A percentile compares a stretch with the other conserved stretches of the same genome.
Evolutionary conservation across 495 filamentous ascomycete species (phyloP).

Genomic region (Hyaloscypha bicolor): DNA sequence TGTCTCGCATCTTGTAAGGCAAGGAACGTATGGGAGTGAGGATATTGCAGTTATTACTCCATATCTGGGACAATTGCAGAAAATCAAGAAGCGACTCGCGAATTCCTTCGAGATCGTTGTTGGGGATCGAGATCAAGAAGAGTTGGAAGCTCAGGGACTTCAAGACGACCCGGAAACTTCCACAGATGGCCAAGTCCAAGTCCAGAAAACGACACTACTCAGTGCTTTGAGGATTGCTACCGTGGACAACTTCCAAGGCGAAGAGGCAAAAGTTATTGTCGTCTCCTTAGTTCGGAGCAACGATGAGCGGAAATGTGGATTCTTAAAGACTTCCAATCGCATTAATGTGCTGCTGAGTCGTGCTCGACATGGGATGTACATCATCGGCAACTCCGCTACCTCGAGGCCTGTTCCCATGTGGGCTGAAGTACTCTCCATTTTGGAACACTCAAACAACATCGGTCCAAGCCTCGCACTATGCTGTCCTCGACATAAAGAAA

Average conservation of each 20-base stretch:
- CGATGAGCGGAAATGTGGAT: slow-evolving; percentile 62
- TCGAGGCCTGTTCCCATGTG: slow-evolving; percentile 67
- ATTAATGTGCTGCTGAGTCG: slow-evolving; percentile 81
- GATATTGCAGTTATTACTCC: slow-evolving; percentile 85
- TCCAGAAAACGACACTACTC: slow-evolving; percentile 55
- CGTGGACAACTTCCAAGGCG: slow-evolving; percentile 86
- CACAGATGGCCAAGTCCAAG: slow-evolving; percentile 28
- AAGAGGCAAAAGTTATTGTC: slow-evolving; percentile 78
- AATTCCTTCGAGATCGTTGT: slow-evolving; percentile 61
- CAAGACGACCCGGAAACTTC: slow-evolving; percentile 33
- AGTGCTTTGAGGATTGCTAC: slow-evolving; percentile 69
- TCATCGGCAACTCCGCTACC: slow-evolving; percentile 72
- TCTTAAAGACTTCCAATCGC: slow-evolving; percentile 72
- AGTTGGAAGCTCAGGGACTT: slow-evolving; percentile 52
- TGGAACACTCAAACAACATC: slow-evolving; percentile 52
- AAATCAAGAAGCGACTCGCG: slow-evolving; percentile 54
- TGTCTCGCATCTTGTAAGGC: slow-evolving; percentile 71
- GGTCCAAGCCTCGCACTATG: slow-evolving; percentile 57
- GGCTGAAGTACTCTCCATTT: slow-evolving; percentile 60
- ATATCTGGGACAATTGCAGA: slow-evolving; percentile 72
- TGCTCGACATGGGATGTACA: slow-evolving; percentile 82
- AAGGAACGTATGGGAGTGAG: slow-evolving; percentile 60
- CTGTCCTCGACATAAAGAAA: slow-evolving; percentile 48
- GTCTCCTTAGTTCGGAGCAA: slow-evolving; percentile 82
- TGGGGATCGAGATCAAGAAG: slow-evolving; percentile 66